Evolutionary conservation across 2,329 filamentous ascomycete genomes (phyloP).

Genomic region (Colletotrichum brevisporum): DNA sequence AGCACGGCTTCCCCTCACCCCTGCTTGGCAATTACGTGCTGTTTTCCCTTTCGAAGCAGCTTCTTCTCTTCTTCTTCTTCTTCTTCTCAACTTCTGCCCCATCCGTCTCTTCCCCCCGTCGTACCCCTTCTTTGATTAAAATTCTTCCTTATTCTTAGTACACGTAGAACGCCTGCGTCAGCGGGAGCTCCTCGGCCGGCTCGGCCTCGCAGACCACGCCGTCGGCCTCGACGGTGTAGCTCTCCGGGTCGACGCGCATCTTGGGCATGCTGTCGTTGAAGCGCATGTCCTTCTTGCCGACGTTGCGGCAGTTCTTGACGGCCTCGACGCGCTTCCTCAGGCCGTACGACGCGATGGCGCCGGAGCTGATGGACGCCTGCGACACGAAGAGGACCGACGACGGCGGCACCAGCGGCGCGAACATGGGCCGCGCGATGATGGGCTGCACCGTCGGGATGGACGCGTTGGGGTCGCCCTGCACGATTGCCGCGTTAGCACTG

Average conservation of each 20-base stretch:
- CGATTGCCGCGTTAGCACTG: neutral
- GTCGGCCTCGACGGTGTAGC: slow-evolving; percentile 89
- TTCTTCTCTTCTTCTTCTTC: neutral
- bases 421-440: slow-evolving; percentile 88
- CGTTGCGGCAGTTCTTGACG: slow-evolving; percentile 80
- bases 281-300: slow-evolving; percentile 91
- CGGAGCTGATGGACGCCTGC: slow-evolving; percentile 76
- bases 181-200: slow-evolving; percentile 78
- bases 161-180: slow-evolving; percentile 84
- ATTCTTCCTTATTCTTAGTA: slow-evolving; percentile 64
- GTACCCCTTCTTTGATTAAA: too few species aligned
- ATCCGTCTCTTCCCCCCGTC: neutral
- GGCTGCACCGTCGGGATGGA: slow-evolving; percentile 92
- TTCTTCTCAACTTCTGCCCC: neutral
- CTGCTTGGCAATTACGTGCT: slow-evolving; percentile 13
- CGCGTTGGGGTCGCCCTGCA: slow-evolving; percentile 82
- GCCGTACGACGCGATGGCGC: slow-evolving; percentile 78
- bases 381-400: slow-evolving; percentile 89
- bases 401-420: slow-evolving; percentile 78
- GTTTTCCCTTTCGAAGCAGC: neutral
- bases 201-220: slow-evolving; percentile 80
- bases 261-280: slow-evolving; percentile 86
- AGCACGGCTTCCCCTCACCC: slow-evolving; percentile 4
- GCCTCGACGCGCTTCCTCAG: slow-evolving; percentile 85
- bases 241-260: slow-evolving; percentile 94